Percentiles rank a stretch among this genome's conserved stretches.
These are phyloP conservation scores for Plantago major DNA, from an alignment of 257 asterid species.

Conservation along the genomic window DNA sequence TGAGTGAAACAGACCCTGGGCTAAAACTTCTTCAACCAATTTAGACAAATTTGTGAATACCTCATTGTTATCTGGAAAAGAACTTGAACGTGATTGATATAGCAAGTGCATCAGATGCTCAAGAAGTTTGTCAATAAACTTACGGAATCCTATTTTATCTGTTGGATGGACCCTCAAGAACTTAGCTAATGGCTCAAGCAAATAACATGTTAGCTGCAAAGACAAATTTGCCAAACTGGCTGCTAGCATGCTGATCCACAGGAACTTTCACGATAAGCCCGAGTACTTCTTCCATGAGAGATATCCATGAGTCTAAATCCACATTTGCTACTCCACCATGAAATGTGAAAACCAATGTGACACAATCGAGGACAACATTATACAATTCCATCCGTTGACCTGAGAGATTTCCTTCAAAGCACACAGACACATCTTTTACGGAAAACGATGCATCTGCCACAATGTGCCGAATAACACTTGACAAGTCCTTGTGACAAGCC, in stretches of 20 bases:
- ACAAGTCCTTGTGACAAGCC: conserved; percentile 55
- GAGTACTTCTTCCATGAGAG: conserved; percentile 40
- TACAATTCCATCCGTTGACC: conserved; percentile 38
- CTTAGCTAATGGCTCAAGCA: conserved; percentile 73
- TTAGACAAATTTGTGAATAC: conserved; percentile 36
- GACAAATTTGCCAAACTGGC: conserved; percentile 39
- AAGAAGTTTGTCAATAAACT: conserved; percentile 73
- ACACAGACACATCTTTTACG: conserved; percentile 17
- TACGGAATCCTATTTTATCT: conserved; percentile 62
- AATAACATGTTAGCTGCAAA: conserved; percentile 43
- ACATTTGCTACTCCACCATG: conserved; percentile 74
- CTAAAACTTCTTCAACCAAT: conserved; percentile 63
- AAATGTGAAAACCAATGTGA: conserved; percentile 53
- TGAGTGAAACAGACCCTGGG: conserved; percentile 84
- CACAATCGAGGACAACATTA: conserved; percentile 48
- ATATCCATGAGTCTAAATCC: conserved; percentile 69
- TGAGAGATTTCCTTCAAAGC: conserved; percentile 24
- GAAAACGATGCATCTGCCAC: conserved; percentile 38
- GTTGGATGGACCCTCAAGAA: conserved; percentile 74
- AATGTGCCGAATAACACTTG: conserved; percentile 54
- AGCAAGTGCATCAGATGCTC: conserved; percentile 58
- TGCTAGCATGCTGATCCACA: conserved; percentile 36
- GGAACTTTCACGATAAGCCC: conserved; percentile 42
- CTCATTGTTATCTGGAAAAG: conserved; percentile 29
- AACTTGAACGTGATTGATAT: conserved; percentile 37